Evolutionary conservation across 495 filamentous ascomycete genomes (phyloP), one percentile per base, ranked within the genome.

Genomic region (Podospora conica): DNA sequence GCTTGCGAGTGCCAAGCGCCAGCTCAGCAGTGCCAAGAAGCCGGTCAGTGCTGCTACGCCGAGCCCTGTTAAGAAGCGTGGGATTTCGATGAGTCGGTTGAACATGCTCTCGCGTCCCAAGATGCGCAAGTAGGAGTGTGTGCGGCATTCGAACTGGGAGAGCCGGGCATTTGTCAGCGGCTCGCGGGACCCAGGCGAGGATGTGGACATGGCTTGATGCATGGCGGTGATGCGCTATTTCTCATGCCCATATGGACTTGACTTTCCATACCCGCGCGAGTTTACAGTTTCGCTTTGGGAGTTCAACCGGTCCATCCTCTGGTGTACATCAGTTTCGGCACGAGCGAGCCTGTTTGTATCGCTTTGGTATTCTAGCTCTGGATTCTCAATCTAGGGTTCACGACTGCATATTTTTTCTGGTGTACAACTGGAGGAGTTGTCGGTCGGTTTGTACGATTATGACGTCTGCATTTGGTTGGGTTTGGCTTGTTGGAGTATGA

Each of bases 21-120:
- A 21, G 28, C 22, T 57, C 21, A 56, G 53, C n/a, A 66, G 63
- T n/a, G 53, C 55, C 31, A 78, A 76, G 67, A 80, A 76, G 66
- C 28, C 57, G 15, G 28, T 68, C 11, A 60, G 59, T 53, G 20
- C 56, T 57, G 65, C 66, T 8, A 76, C 78, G 12, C 73, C 78
- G 1, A 80, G 77, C 64, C 77, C 81, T 7, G 76, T 75, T 33
- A 84, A 83, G 77, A 82, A 83, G 80, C 75, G 71, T 67, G 72
- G 60, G 3, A 73, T 85, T 29, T 84, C 76, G 55, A 66, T 84
- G 22, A 83, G 80, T 67, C 70, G 84, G 65, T 68, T 86, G 56
- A 80, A 84, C 58, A 81, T 83, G 82, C 77, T 86, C 11, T 77
- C 84, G 40, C 72, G 78, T 56, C 84, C 84, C 1, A 86, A 86